Percentiles rank a stretch among this genome's conserved stretches.
phyloP scores from a whole-genome alignment of 257 asterid species.

The Leptodermis oblonga region DNA sequence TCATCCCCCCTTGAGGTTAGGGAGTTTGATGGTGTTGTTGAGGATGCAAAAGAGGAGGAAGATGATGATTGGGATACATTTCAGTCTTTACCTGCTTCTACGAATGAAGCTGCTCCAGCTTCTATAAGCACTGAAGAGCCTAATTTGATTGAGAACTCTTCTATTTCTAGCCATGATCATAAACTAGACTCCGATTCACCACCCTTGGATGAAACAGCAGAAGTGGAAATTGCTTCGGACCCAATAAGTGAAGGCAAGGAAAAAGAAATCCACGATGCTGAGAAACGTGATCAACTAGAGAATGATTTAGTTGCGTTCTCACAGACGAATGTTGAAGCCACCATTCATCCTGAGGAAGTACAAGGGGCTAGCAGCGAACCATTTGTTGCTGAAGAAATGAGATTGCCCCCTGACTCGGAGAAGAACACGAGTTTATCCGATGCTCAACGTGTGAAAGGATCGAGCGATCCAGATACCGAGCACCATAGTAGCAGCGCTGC shows the following conservation, averaged over 20 bases:
- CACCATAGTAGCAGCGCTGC: neutral
- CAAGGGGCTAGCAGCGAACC: slow-evolving; percentile 17
- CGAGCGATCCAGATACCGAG: slow-evolving; percentile 17
- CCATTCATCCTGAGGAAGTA: slow-evolving; percentile 23
- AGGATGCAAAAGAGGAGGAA: slow-evolving; percentile 48
- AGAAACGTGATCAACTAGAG: slow-evolving; percentile 18
- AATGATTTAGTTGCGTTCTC: slow-evolving; percentile 17
- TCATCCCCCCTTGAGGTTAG: slow-evolving; percentile 34
- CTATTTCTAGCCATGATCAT: slow-evolving; percentile 28
- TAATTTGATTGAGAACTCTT: slow-evolving; percentile 13
- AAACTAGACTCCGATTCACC: slow-evolving; percentile 29
- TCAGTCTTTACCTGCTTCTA: slow-evolving; percentile 88
- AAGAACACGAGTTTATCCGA: slow-evolving; percentile 22
- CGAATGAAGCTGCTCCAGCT: slow-evolving; percentile 42
- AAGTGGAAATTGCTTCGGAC: slow-evolving; percentile 12
- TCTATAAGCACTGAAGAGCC: slow-evolving; percentile 20
- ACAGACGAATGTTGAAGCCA: slow-evolving; percentile 16
- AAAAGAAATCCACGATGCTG: slow-evolving; percentile 25
- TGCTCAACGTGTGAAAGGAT: slow-evolving; percentile 15
- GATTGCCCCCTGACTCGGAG: slow-evolving; percentile 11
- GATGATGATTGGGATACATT: slow-evolving; percentile 98
- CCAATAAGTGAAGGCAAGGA: slow-evolving; percentile 28
- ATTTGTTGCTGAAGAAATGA: slow-evolving; percentile 1
- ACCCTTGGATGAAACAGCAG: slow-evolving; percentile 28
- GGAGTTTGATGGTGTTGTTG: slow-evolving; percentile 34